Conservation (phyloP, 1,139 yeast genomes). For the Ogataea hybrid region DNA sequence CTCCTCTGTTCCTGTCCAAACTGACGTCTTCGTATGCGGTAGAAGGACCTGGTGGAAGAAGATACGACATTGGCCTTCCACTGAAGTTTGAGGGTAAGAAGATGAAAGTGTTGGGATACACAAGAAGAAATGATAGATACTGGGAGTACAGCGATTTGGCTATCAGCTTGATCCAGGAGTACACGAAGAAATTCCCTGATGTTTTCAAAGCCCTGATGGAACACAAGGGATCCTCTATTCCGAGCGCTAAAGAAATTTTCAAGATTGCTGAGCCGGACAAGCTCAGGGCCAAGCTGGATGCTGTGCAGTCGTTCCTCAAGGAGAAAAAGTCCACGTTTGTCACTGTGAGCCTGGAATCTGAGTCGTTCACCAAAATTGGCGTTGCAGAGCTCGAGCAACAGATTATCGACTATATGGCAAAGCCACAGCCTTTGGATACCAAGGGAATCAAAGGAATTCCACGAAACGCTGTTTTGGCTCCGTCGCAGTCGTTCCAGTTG, state of each 20-base stretch:
- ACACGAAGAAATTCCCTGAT: slow-evolving; percentile 58
- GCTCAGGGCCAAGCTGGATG: slow-evolving; percentile 41
- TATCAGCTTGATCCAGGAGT: slow-evolving; percentile 59
- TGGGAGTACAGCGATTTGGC: slow-evolving; percentile 90
- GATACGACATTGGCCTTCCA: slow-evolving; percentile 78
- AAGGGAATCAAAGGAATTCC: slow-evolving; percentile 82
- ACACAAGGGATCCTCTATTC: slow-evolving; percentile 36
- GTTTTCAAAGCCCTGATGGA: slow-evolving; percentile 47
- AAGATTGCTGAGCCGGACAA: slow-evolving; percentile 45
- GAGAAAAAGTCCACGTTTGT: slow-evolving; percentile 53
- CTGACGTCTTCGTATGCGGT: slow-evolving; percentile 74
- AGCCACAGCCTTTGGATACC: slow-evolving; percentile 43
- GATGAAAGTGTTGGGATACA: slow-evolving; percentile 84
- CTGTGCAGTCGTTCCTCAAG: slow-evolving; percentile 58
- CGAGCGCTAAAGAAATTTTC: slow-evolving; percentile 42
- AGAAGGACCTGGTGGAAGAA: slow-evolving; percentile 49
- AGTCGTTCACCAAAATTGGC: slow-evolving; percentile 67
- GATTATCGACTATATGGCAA: slow-evolving; percentile 47
- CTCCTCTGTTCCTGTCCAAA: slow-evolving; percentile 68
- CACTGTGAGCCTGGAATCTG: slow-evolving; percentile 74
- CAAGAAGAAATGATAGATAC: slow-evolving; percentile 61
- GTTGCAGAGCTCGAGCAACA: slow-evolving; percentile 66
- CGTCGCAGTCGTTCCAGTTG: slow-evolving; percentile 68
- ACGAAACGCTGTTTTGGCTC: slow-evolving; percentile 75
- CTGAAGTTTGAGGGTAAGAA: slow-evolving; percentile 79